Evolutionary conservation across 176 grass and related monocot genomes (phyloP).

Genomic region (Aegilops speltoides): DNA sequence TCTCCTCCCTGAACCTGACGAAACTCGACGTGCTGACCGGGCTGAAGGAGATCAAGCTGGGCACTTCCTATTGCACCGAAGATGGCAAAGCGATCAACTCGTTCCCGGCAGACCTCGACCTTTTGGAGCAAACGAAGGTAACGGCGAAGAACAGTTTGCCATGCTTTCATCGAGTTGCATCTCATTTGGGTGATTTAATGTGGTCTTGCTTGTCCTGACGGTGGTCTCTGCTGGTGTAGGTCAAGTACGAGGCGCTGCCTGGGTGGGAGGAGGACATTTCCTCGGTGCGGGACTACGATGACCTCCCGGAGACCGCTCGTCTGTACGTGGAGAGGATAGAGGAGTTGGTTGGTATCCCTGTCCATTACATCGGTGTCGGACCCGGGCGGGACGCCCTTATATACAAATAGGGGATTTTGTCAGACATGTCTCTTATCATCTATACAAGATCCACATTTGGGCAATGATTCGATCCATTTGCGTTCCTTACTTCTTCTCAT

Average conservation of each 20-base stretch:
- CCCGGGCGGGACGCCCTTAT: constrained; percentile 89
- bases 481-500: background rate
- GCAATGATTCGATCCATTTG: background rate
- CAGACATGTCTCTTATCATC: background rate
- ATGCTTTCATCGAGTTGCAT: too few relatives aligned
- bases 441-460: background rate
- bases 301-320: constrained; percentile 68
- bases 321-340: constrained; percentile 89
- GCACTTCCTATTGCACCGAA: constrained; percentile 44
- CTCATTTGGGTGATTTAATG: too few relatives aligned
- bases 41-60: constrained; percentile 75
- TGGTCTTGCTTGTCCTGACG: background rate
- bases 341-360: constrained; percentile 75
- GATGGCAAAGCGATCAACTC: constrained; percentile 52
- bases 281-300: constrained; percentile 56
- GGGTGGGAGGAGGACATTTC: constrained; percentile 87
- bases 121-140: constrained; percentile 75
- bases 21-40: constrained; percentile 87
- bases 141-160: background rate
- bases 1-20: constrained; percentile 86
- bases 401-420: constrained; percentile 52
- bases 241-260: constrained; percentile 81
- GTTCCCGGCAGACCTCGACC: constrained; percentile 65
- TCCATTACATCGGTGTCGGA: constrained; percentile 88
- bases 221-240: constrained; percentile 50